Percentiles rank a stretch among this genome's conserved stretches.
Conservation (phyloP, 2,329 filamentous ascomycete species). For the Zymoseptoria tritici region DNA sequence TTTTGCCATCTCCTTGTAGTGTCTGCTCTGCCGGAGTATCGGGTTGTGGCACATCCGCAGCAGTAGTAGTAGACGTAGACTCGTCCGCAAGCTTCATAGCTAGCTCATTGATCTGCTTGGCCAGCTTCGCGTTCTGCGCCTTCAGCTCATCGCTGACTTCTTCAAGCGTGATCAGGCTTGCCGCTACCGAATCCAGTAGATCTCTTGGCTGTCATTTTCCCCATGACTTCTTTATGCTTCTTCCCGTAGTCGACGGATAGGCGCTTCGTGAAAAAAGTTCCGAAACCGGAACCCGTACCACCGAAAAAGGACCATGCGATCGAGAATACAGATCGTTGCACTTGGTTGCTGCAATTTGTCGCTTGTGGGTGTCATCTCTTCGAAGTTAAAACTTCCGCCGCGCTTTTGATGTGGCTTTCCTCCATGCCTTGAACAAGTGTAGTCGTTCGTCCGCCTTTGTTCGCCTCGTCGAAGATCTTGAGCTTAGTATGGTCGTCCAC, state of each 20-base stretch:
- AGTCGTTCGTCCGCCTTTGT: constrained; percentile 72
- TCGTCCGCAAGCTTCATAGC: not conserved
- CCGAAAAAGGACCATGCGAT: constrained; percentile 97
- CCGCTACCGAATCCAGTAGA: too few relatives aligned
- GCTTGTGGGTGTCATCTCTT: constrained; percentile 81
- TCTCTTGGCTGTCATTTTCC: too few relatives aligned
- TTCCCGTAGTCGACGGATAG: constrained; percentile 98
- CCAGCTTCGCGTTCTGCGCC: constrained; percentile 13
- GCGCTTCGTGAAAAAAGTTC: constrained; percentile 96
- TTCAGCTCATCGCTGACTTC: constrained; percentile 13
- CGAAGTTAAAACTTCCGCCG: constrained; percentile 81
- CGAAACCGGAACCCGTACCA: constrained; percentile 97
- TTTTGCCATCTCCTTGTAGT: not conserved
- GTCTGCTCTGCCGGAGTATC: not conserved
- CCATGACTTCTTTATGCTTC: constrained; percentile 67
- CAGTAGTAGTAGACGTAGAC: not conserved
- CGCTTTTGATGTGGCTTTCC: constrained; percentile 82
- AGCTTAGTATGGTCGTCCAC: constrained; percentile 75
- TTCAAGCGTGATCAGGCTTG: not conserved
- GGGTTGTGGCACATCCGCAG: not conserved
- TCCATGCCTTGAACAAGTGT: constrained; percentile 97
- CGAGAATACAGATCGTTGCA: constrained; percentile 97
- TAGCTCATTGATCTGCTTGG: constrained; percentile 8
- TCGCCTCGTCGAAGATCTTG: constrained; percentile 91
- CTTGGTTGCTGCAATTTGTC: constrained; percentile 98